Evolutionary conservation across 331 rosid species (phyloP), one percentile per base, ranked within the genome.

Genomic region (Ulmus americana): DNA sequence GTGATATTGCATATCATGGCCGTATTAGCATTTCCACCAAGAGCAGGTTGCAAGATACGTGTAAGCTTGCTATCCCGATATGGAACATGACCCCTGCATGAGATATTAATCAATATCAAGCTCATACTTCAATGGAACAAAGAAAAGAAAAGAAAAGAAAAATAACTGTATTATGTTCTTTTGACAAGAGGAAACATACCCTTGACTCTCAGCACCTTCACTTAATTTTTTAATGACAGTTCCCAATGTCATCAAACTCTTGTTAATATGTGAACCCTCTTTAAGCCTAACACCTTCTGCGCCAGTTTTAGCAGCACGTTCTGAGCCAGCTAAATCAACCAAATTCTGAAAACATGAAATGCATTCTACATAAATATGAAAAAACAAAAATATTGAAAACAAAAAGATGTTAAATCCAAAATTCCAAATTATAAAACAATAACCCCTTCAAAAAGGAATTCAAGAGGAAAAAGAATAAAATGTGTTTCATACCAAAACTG

Each of bases 251-350:
- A 89, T 89, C 70, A 92, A 79, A 75, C 97, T 92, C 79, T 87
- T 92, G 70, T 92, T 92, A 65, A 92, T 92, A 81, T 87, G 97
- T 64, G 98, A 92, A 68, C 98, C 98, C 86, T 89, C 97, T 80
- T 85, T 92, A 58, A 92, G 91, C 14, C 95, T 84, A 45, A 83
- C 87, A 74, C 98, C 98, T 79, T 92, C 98, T 5, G 98, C 98
- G 61, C 97, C 98, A 9, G 98, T 89, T 83, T 92, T 92, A 70
- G 97, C 95, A 67, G 95, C 98, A 64, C 98, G 97, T 71, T 92
- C 98, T 56, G 98, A 92, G 82, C 98, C 98, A 72, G 98, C 98
- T 80, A 92, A 97, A 76, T 92, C 98, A 70, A 92, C 98, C 68
- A 92, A 84, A 77, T 92, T 92, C 98, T 92, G 64, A 43, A 82